These are phyloP conservation scores for Eimeria maxima DNA, from an alignment of 169 alveolate genomes.

Conservation along the genomic window DNA sequence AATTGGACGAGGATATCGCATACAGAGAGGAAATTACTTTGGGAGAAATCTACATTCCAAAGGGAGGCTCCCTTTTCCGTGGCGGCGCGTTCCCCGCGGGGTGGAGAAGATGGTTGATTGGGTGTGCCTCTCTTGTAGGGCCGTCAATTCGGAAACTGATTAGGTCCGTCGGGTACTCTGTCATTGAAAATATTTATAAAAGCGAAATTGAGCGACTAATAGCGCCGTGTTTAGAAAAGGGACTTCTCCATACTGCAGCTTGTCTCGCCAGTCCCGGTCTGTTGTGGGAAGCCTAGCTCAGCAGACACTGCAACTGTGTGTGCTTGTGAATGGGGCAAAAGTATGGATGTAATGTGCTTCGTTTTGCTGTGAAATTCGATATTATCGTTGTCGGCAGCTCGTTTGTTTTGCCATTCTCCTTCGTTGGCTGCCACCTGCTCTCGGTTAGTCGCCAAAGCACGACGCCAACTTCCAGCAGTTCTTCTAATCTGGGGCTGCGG, in stretches of 20 bases:
- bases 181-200: neutral
- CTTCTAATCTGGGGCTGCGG: neutral
- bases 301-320: conserved; percentile 2
- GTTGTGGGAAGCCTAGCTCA: neutral
- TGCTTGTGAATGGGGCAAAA: neutral
- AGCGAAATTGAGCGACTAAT: neutral
- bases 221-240: neutral
- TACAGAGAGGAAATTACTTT: neutral
- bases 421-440: neutral
- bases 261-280: neutral
- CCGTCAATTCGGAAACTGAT: neutral
- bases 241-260: neutral
- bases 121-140: neutral
- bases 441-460: neutral
- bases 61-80: neutral
- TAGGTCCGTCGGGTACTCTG: neutral
- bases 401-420: no score
- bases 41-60: no score
- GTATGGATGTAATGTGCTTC: neutral
- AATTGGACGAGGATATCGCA: neutral
- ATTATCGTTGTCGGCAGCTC: neutral
- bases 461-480: neutral
- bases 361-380: neutral
- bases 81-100: neutral
- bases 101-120: neutral